Evolutionary conservation across 208 protist species (phyloP).

Genomic region (Jaenimonas drosophilae): DNA sequence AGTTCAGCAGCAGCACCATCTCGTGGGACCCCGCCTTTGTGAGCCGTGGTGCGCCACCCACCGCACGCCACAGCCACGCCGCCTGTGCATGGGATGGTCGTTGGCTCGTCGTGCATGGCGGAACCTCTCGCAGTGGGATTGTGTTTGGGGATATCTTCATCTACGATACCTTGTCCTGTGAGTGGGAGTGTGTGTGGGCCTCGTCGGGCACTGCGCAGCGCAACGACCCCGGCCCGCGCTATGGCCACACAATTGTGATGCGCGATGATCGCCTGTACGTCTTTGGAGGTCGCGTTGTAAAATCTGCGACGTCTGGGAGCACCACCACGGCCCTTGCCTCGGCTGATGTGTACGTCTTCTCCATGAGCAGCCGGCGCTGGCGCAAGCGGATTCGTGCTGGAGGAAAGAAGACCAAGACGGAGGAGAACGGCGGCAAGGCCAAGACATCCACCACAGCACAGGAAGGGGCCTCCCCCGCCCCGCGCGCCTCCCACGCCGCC

Average conservation of each 20-base stretch:
- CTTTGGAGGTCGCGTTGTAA: conserved; percentile 50
- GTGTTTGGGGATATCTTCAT: conserved; percentile 49
- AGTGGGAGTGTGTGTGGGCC: conserved; percentile 57
- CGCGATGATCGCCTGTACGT: conserved; percentile 60
- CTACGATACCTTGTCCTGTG: conserved; percentile 43
- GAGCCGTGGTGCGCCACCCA: conserved; percentile 9
- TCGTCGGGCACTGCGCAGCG: conserved; percentile 12
- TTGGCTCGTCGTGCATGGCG: conserved; percentile 64
- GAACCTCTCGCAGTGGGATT: conserved; percentile 19
- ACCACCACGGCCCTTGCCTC: conserved; percentile 9
- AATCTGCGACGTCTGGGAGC: not conserved
- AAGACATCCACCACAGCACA: not conserved
- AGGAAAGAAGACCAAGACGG: not conserved
- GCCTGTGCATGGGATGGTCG: conserved; percentile 53
- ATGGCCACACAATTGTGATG: conserved; percentile 66
- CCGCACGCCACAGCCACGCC: conserved; percentile 52
- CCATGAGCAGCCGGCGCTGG: conserved; percentile 46
- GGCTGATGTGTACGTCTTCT: conserved; percentile 48
- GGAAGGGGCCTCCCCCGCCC: conserved; percentile 8
- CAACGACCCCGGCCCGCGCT: conserved; percentile 52
- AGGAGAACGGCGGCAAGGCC: not conserved
- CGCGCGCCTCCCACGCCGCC: conserved; percentile 54
- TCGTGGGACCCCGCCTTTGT: conserved; percentile 59
- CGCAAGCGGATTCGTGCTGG: conserved; percentile 14
- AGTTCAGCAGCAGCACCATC: conserved; percentile 47